Evolutionary conservation across 2,329 filamentous ascomycete genomes (phyloP), one percentile per base, ranked within the genome.

Genomic region (Beauveria asiatica): DNA sequence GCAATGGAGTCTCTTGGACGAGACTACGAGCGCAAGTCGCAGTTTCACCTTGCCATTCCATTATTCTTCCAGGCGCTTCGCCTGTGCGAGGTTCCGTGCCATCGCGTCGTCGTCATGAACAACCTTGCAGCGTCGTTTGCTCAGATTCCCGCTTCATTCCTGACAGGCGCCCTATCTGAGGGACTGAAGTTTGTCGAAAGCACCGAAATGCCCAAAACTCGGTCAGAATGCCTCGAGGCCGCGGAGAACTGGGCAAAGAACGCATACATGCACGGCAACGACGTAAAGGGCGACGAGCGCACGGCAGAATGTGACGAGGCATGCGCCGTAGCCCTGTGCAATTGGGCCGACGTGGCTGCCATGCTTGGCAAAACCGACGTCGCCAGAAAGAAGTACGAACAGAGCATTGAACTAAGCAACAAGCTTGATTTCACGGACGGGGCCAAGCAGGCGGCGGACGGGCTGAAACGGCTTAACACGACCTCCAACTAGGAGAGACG

Each of bases 31-130:
- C 80, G 82, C 53, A 85, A 84, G 66, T 83, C 86, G 49, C 84
- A 89, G 66, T 87, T 91, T 68, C 89, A 93, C 65, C 84, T 97
- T 2, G 88, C 92, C 6, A 83, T 92, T 23, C 92, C 92, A 3
- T 79, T 97, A 33, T 96, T 92, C 71, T 84, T 97, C 67, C 91
- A 95, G 69, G 90, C 92, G 6, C 78, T 96, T 39, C 81, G 86
- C 19, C 74, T 94, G 50, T 87, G 70, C 80, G 84, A 74, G 23
- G 75, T 76, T 27, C 81, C 79, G 33, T 97, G 92, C 70, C 92
- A 96, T 70, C 85, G 88, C 55, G 88, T 90, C 30, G 80, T 92
- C 16, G 78, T 97, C 69, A 95, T 93, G 89, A 92, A 92, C 76
- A 93, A 93, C 71, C 80, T 93, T 62, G 83, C 89, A 8, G 85